Conservation (phyloP, 768 basidiomycete genomes). For the Serendipita sp. region DNA sequence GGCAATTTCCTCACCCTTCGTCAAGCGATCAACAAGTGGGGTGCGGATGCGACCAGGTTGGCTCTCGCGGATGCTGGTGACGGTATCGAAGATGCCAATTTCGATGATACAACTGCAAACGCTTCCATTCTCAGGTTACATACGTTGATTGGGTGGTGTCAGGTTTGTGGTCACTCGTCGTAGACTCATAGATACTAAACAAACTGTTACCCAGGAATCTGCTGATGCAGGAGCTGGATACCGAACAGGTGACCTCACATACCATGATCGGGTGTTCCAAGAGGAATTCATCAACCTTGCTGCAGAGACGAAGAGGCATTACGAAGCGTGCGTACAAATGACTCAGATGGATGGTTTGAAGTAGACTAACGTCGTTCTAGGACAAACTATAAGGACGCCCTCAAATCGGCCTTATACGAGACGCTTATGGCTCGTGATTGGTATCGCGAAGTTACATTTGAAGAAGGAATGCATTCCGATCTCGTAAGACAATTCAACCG, state of each 20-base stretch:
- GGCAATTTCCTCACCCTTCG: constrained; percentile 88
- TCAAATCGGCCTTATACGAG: constrained; percentile 93
- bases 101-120: constrained; percentile 96
- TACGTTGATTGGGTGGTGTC: constrained; percentile 82
- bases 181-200: background rate
- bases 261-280: constrained; percentile 82
- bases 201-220: background rate
- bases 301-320: constrained; percentile 64
- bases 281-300: constrained; percentile 80
- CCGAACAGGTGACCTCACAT: constrained; percentile 48
- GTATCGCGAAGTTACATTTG: constrained; percentile 80
- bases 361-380: constrained; percentile 25
- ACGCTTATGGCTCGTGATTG: constrained; percentile 83
- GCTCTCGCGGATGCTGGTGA: constrained; percentile 93
- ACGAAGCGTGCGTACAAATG: constrained; percentile 49
- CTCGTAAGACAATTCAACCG: constrained; percentile 78
- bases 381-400: constrained; percentile 86
- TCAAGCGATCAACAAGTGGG: constrained; percentile 85
- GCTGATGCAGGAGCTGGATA: background rate
- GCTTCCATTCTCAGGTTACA: constrained; percentile 88
- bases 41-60: constrained; percentile 87
- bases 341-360: background rate
- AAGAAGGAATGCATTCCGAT: constrained; percentile 82
- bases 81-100: constrained; percentile 96
- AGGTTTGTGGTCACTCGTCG: constrained; percentile 31